Conservation (phyloP, 1,139 yeast genomes). For the Zhuliangozyma parablackwelliae region DNA sequence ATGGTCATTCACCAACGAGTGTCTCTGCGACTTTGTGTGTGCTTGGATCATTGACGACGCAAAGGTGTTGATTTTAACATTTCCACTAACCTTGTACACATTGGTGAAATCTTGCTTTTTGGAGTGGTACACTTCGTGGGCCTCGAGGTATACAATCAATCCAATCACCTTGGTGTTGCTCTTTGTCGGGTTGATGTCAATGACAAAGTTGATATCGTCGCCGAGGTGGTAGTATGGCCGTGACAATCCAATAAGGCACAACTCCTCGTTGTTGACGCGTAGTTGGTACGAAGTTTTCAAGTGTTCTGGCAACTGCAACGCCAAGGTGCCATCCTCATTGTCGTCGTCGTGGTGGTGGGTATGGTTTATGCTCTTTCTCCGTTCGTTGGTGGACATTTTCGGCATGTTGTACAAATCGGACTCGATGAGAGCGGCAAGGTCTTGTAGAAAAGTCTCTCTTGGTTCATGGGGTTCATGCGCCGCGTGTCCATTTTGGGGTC, state of each 20-base stretch:
- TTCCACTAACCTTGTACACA: slow-evolving; percentile 36
- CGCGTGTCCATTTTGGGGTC: slow-evolving; percentile 3
- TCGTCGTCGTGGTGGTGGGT: slow-evolving; percentile 13
- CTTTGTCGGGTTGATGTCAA: slow-evolving; percentile 21
- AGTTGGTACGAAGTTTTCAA: slow-evolving; percentile 37
- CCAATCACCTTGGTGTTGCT: slow-evolving; percentile 29
- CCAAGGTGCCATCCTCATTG: slow-evolving; percentile 8
- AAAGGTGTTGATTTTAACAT: slow-evolving; percentile 31
- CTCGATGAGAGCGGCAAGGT: slow-evolving; percentile 28
- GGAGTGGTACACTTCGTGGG: slow-evolving; percentile 34
- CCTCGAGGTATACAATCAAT: slow-evolving; percentile 32
- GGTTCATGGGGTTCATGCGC: slow-evolving; percentile 4
- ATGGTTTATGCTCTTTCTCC: slow-evolving; percentile 24
- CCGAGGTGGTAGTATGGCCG: slow-evolving; percentile 48
- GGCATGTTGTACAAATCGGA: slow-evolving; percentile 35
- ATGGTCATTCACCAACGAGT: slow-evolving; percentile 19
- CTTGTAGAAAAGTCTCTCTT: slow-evolving; percentile 24
- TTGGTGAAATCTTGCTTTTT: slow-evolving; percentile 17
- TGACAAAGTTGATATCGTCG: slow-evolving; percentile 41
- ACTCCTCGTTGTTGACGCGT: slow-evolving; percentile 27
- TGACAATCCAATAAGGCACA: slow-evolving; percentile 33
- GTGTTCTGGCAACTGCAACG: slow-evolving; percentile 25
- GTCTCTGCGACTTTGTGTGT: slow-evolving; percentile 6
- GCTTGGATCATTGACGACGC: slow-evolving; percentile 25
- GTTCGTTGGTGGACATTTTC: slow-evolving; percentile 26